phyloP scores from a whole-genome alignment of 768 basidiomycete species.

The Pleurotus sapidus region DNA sequence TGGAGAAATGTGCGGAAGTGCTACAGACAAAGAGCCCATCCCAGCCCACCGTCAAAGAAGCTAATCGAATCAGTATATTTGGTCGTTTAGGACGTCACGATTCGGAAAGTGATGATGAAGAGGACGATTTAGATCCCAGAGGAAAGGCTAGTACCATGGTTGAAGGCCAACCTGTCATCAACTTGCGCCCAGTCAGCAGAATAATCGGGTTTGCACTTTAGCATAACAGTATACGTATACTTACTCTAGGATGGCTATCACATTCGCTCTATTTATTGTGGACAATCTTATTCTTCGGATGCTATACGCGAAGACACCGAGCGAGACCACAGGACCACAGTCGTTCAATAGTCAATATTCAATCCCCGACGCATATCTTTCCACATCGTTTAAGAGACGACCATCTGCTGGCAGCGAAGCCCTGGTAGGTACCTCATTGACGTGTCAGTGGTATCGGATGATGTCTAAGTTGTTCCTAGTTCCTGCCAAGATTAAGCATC shows the following conservation, averaged over 20 bases:
- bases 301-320: too few species aligned
- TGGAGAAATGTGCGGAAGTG: constrained; percentile 49
- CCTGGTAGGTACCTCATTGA: too few species aligned
- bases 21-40: constrained; percentile 36
- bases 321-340: too few species aligned
- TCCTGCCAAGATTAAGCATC: constrained; percentile 1
- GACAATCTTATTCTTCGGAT: not conserved
- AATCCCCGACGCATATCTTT: too few species aligned
- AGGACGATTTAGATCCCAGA: constrained; percentile 45
- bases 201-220: constrained; percentile 52
- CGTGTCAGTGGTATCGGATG: too few species aligned
- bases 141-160: constrained; percentile 30
- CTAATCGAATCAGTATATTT: constrained; percentile 60
- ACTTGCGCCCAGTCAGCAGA: constrained; percentile 52
- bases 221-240: constrained; percentile 7
- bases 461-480: not conserved
- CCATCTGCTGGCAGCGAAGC: too few species aligned
- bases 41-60: constrained; percentile 25
- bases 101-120: constrained; percentile 63
- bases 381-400: too few species aligned
- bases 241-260: not conserved
- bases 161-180: constrained; percentile 53
- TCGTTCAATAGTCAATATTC: too few species aligned
- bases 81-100: constrained; percentile 48
- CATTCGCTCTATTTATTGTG: not conserved